Base-by-base conservation (phyloP, 2,329 filamentous ascomycete genomes). In the Leptographium lundbergii region DNA sequence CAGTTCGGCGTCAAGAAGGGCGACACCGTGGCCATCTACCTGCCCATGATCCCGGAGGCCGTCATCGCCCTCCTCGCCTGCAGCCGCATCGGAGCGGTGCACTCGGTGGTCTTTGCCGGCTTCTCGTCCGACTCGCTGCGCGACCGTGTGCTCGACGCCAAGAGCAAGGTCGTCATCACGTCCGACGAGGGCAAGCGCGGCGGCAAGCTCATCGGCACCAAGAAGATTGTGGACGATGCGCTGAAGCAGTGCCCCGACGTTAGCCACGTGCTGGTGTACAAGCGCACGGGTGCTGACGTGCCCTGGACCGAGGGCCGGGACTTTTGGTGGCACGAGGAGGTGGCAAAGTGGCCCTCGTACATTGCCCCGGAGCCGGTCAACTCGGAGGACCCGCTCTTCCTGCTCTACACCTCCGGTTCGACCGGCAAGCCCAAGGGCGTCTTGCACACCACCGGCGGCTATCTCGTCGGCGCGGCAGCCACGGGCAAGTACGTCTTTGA, bases 401-500 rank as follows among this genome's bases (percentile, higher is more conserved):
- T 99, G 61, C 87, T 99, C 59, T 99, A 99, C 77, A 99, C 94
- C 2, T 97, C 92, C 42, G 94, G 94, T 48, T 97, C 92, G 1
- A 99, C 94, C 10, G 94, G 94, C 63, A 97, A 97, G 81, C 94
- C 94, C 65, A 99, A 99, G 84, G 94, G 94, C 74, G 88, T 99
- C 59, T 88, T 99, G 90, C 94, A 99, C 81, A 95, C 91, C 29
- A 99, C 92, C 42, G 94, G 79, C 62, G 94, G 94, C 57, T 99
- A 97, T 72, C 81, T 99, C n/a, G 76, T 97, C 9, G 94, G 94
- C 61, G 91, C 91, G 57, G 92, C 94, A 39, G 81, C 87, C 67
- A 99, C 94, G 14, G 92, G 91, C 73, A 99, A 97, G 76, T 97
- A 99, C 72, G 92, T 97, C 63, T 99, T 99, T 70, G 94, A 99